Conservation (phyloP, 352 stramenopile genomes). For the Pythium chondricola region DNA sequence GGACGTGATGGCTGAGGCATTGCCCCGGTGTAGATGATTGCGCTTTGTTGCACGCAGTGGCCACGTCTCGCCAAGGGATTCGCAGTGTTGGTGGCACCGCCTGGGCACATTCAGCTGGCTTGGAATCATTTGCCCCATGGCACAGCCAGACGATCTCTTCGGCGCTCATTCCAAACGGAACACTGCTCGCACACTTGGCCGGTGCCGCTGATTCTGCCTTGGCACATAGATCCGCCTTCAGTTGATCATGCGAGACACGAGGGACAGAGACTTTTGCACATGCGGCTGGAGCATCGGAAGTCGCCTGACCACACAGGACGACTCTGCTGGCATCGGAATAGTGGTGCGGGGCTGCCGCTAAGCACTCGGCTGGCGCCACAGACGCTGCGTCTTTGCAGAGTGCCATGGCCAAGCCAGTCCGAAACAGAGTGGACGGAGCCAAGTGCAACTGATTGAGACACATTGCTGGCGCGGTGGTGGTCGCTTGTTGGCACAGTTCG, state of each 20-base stretch:
- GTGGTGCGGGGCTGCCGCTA: constrained; percentile 19
- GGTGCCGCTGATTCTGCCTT: constrained; percentile 1
- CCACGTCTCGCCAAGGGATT: constrained; percentile 25
- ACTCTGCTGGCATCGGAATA: constrained; percentile 35
- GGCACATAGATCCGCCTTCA: constrained; percentile 8
- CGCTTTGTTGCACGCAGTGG: constrained; percentile 27
- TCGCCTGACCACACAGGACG: constrained; percentile 29
- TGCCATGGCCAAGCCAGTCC: neutral
- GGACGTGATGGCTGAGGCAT: constrained; percentile 34
- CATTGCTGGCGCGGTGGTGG: neutral
- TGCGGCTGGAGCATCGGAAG: constrained; percentile 24
- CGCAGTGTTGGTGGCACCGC: constrained; percentile 18
- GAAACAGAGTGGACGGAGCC: neutral
- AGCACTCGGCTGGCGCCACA: constrained; percentile 20
- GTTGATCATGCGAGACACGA: neutral
- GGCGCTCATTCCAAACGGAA: constrained; percentile 38
- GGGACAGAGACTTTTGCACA: constrained; percentile 23
- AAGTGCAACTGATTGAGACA: constrained; percentile 18
- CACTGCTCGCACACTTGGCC: constrained; percentile 11
- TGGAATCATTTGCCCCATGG: constrained; percentile 17
- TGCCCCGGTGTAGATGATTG: constrained; percentile 30
- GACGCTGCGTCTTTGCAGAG: constrained; percentile 9
- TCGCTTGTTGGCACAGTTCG: constrained; percentile 14
- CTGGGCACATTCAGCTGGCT: constrained; percentile 34
- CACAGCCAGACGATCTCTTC: constrained; percentile 34